Evolutionary conservation across 1,139 yeast species (phyloP).

Genomic region (Taphrina flavorubra): DNA sequence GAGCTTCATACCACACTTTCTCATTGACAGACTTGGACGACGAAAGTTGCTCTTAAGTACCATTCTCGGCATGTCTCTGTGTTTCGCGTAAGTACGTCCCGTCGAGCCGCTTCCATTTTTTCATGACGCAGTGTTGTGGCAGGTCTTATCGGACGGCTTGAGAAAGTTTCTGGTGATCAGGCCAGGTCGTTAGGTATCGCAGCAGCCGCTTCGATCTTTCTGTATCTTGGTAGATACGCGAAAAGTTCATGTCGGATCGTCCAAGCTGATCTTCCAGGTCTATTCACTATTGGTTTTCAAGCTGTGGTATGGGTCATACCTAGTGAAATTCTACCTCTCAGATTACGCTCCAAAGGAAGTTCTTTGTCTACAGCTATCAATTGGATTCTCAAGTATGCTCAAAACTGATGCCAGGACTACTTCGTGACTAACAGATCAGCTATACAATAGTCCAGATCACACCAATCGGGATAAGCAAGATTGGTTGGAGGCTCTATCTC

Average conservation of each 20-base stretch:
- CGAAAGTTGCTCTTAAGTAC: constrained; percentile 80
- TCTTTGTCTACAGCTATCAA: constrained; percentile 44
- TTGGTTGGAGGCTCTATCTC: constrained; percentile 57
- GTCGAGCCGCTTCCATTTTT: no score
- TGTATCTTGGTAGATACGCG: constrained; percentile 34
- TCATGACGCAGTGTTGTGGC: constrained; percentile 13
- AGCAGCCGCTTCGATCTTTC: constrained; percentile 43
- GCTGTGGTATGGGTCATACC: constrained; percentile 46
- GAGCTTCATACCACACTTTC: constrained; percentile 88
- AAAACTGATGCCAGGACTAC: not conserved
- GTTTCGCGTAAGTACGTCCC: constrained; percentile 26
- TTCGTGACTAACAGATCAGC: not conserved
- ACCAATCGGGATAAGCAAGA: constrained; percentile 58
- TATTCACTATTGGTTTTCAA: constrained; percentile 45
- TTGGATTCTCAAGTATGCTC: constrained; percentile 43
- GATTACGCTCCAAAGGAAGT: constrained; percentile 44
- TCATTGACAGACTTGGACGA: constrained; percentile 90
- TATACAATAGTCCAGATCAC: constrained; percentile 53
- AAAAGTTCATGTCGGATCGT: not conserved
- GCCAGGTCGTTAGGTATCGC: constrained; percentile 41
- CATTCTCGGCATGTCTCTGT: constrained; percentile 75
- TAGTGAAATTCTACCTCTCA: constrained; percentile 45
- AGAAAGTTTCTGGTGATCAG: not conserved
- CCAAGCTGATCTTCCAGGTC: constrained; percentile 21
- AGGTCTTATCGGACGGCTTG: constrained; percentile 1